Base-by-base conservation (phyloP, 225 moss, liverwort and hornwort species). In the Sphagnum contortum region DNA sequence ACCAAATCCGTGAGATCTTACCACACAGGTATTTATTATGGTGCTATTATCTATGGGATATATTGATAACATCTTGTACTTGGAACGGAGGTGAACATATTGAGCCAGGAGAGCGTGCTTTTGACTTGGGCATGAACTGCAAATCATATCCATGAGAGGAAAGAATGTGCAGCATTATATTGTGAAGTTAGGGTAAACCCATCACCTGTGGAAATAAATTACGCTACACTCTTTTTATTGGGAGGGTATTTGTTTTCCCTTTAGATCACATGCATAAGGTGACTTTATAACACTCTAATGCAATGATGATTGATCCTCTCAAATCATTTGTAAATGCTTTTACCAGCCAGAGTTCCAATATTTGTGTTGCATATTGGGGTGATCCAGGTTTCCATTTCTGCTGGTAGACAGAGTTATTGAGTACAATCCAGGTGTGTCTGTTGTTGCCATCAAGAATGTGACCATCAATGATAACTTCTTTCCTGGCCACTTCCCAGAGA, bases 401-500 rank as follows among this genome's bases (percentile, higher is more conserved):
- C 60, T 98, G 63, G 93, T 98, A 50, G 98, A 98, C 76, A 78
- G 98, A 80, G 93, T 98, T 77, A 98, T 98, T 62, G 93, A 93
- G 78, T 93, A 89, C 74, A 91, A 84, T 44, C 93, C 89, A 45
- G 93, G 98, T 4, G 87, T 84, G 72, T 93, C 91, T 8, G 98
- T 91, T 55, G 98, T 98, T 57, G 98, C 87, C 5, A 98, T 98
- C 69, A 98, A 98, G 79, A 98, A 98, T 80, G 98, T 98, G 54
- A 98, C 98, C 0, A 98, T 98, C 74, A 98, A 98, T 69, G 98
- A 98, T 70, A 98, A 98, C 79, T 98, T 98, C 69, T 98, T 98
- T 75, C 98, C 98, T 2, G 98, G 98, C 3, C 98, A 98, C 67
- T 98, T 98, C 60, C 98, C 98, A 11, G 93, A 88, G 55, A 74